Percentiles rank a stretch among this genome's conserved stretches.
Evolutionary conservation across 163 green algal genomes (phyloP).

Genomic region (Volvox carteri): DNA sequence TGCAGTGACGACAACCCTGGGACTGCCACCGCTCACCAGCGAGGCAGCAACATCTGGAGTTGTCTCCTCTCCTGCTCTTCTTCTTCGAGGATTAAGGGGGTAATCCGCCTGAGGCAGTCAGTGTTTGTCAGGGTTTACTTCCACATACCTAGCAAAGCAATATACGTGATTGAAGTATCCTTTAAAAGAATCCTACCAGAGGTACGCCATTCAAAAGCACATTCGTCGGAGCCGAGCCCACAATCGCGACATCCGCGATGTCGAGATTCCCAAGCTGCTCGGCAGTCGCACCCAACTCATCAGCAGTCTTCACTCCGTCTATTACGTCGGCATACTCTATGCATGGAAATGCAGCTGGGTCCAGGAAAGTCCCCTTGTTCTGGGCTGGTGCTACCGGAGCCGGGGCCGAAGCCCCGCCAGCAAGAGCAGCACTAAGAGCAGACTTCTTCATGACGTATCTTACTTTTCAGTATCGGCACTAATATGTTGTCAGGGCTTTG

Average conservation of each 20-base stretch:
- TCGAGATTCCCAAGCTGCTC: conserved; percentile 33
- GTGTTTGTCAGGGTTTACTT: conserved; percentile 2
- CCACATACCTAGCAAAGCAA: background rate
- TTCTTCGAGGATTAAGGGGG: conserved; percentile 81
- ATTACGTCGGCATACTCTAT: conserved; percentile 60
- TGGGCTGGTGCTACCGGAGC: background rate
- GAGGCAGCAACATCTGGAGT: conserved; percentile 66
- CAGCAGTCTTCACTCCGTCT: conserved; percentile 29
- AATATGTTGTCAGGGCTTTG: too few species aligned
- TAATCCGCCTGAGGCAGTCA: conserved; percentile 84
- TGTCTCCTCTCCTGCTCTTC: conserved; percentile 80
- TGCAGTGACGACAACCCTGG: background rate
- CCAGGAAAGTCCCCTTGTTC: conserved; percentile 16
- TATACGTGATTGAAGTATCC: background rate
- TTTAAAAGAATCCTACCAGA: conserved; percentile 56
- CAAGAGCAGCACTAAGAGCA: conserved; percentile 54
- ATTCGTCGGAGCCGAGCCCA: conserved; percentile 69
- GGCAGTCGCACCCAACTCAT: conserved; percentile 1
- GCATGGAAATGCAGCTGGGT: conserved; percentile 66
- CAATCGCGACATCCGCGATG: conserved; percentile 55
- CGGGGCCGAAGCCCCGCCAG: conserved; percentile 40
- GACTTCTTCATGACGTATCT: conserved; percentile 54
- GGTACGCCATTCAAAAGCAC: conserved; percentile 60
- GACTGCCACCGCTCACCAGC: conserved; percentile 26
- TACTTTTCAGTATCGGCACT: too few species aligned